A percentile compares a stretch with the other conserved stretches of the same genome.
Evolutionary conservation across 371 early-diverging fungal genomes (phyloP).

Genomic region (Mortierella sp.): DNA sequence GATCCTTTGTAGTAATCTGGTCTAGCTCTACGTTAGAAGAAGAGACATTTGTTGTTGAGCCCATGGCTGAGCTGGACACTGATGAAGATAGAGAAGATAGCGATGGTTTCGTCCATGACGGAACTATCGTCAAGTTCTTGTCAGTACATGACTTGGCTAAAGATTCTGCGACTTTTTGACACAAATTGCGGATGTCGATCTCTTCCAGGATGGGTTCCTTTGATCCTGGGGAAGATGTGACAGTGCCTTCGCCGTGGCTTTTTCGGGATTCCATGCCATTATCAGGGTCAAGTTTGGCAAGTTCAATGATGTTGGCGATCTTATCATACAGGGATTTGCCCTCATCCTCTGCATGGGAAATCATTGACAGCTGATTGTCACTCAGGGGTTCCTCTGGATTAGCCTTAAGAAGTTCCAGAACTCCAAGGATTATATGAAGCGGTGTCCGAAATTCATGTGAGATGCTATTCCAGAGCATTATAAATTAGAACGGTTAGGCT

Average conservation of each 20-base stretch:
- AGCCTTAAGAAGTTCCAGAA: slow-evolving; percentile 56
- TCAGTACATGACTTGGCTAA: slow-evolving; percentile 41
- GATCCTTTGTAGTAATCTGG: neutral
- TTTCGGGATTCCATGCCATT: slow-evolving; percentile 20
- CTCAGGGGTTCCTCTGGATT: slow-evolving; percentile 47
- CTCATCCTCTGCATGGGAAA: slow-evolving; percentile 45
- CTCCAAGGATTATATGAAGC: slow-evolving; percentile 57
- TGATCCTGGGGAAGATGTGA: slow-evolving; percentile 10
- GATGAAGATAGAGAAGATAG: slow-evolving; percentile 32
- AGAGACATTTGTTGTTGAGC: slow-evolving; percentile 13
- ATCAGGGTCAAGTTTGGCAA: slow-evolving; percentile 57
- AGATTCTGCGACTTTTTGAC: slow-evolving; percentile 40
- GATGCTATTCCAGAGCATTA: slow-evolving; percentile 25
- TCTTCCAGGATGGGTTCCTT: slow-evolving; percentile 42
- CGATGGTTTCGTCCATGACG: slow-evolving; percentile 49
- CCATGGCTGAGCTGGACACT: slow-evolving; percentile 13
- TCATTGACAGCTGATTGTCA: slow-evolving; percentile 40
- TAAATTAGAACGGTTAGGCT: neutral
- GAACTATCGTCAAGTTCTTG: slow-evolving; percentile 38
- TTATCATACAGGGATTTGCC: slow-evolving; percentile 52
- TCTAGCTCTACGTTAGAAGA: neutral
- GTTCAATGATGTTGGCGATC: slow-evolving; percentile 57
- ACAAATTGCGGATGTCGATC: slow-evolving; percentile 47
- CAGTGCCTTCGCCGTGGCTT: slow-evolving; percentile 4
- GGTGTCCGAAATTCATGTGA: slow-evolving; percentile 60